A percentile compares a stretch with the other conserved stretches of the same genome.
These are phyloP conservation scores for Globisporangium ultimum DNA, from an alignment of 352 stramenopile genomes.

Conservation along the genomic window DNA sequence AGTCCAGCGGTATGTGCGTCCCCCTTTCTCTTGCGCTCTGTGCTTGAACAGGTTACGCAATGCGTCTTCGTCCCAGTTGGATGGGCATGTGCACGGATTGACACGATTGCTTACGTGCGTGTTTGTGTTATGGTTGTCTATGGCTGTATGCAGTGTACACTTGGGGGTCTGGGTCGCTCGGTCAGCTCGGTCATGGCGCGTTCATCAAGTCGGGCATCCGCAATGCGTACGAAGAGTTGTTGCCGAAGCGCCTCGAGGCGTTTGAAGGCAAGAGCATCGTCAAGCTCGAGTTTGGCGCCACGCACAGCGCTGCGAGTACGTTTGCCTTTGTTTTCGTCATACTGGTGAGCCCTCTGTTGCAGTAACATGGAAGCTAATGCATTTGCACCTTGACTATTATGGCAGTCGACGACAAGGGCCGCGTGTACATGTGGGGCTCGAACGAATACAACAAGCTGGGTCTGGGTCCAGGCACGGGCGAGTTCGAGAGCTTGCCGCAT, in stretches of 20 bases:
- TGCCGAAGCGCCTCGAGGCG: constrained; percentile 63
- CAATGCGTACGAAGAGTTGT: constrained; percentile 82
- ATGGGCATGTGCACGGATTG: too few relatives aligned
- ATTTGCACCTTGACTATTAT: constrained; percentile 5
- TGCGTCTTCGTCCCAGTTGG: not conserved
- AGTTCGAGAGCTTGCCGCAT: constrained; percentile 49
- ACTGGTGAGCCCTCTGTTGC: constrained; percentile 1
- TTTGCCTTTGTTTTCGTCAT: constrained; percentile 4
- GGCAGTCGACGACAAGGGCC: constrained; percentile 64
- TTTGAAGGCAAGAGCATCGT: constrained; percentile 63
- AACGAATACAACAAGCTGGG: constrained; percentile 90
- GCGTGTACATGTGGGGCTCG: constrained; percentile 80
- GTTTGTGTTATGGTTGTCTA: not conserved
- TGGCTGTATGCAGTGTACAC: constrained; percentile 47
- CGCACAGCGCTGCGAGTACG: constrained; percentile 79
- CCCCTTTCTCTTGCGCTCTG: not conserved
- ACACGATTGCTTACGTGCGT: too few relatives aligned
- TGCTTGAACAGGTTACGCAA: too few relatives aligned
- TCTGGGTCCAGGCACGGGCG: constrained; percentile 34
- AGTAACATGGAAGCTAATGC: constrained; percentile 2
- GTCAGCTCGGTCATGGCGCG: constrained; percentile 75
- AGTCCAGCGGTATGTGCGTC: constrained; percentile 52
- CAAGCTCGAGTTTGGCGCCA: constrained; percentile 71
- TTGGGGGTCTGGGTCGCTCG: constrained; percentile 84
- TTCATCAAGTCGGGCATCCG: constrained; percentile 86